A percentile compares a stretch with the other conserved stretches of the same genome.
Conservation (phyloP, 768 basidiomycete genomes). For the Leccinum obscurum region DNA sequence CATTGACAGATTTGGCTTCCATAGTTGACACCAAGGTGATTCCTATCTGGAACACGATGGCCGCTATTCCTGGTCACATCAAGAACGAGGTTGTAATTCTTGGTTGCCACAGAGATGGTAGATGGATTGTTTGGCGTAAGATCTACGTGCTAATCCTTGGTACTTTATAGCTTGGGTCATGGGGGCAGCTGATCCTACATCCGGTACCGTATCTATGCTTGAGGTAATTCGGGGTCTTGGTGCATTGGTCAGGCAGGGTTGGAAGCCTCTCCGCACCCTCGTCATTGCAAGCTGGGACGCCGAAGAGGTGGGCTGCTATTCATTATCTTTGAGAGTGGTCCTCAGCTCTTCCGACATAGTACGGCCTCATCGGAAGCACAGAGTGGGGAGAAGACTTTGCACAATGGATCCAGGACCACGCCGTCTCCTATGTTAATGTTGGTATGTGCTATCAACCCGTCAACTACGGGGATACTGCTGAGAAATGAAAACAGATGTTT, state of each 20-base stretch:
- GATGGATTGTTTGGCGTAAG: slow-evolving; percentile 18
- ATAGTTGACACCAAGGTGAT: slow-evolving; percentile 75
- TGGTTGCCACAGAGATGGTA: slow-evolving; percentile 88
- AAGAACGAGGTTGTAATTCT: slow-evolving; percentile 81
- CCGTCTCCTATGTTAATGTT: slow-evolving; percentile 85
- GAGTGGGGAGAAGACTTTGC: slow-evolving; percentile 95
- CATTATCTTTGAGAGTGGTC: neutral
- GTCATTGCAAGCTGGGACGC: slow-evolving; percentile 80
- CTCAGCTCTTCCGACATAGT: slow-evolving; percentile 30
- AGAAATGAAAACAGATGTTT: slow-evolving; percentile 41
- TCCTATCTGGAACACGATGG: slow-evolving; percentile 91
- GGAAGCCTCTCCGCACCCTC: slow-evolving; percentile 70
- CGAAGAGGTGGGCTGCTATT: slow-evolving; percentile 47
- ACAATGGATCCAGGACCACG: slow-evolving; percentile 73
- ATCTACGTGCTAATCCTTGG: slow-evolving; percentile 1
- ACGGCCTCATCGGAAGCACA: slow-evolving; percentile 80
- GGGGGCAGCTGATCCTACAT: slow-evolving; percentile 55
- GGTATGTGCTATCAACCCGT: slow-evolving; percentile 33
- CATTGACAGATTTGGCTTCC: neutral
- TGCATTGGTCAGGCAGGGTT: slow-evolving; percentile 47
- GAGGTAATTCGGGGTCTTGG: slow-evolving; percentile 60
- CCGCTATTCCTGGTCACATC: slow-evolving; percentile 78
- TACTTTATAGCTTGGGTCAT: slow-evolving; percentile 36
- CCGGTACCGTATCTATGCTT: slow-evolving; percentile 54
- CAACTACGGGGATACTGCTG: neutral